Conservation (phyloP, 1,284 basidiomycete genomes). For the Hymenochaete sp. region DNA sequence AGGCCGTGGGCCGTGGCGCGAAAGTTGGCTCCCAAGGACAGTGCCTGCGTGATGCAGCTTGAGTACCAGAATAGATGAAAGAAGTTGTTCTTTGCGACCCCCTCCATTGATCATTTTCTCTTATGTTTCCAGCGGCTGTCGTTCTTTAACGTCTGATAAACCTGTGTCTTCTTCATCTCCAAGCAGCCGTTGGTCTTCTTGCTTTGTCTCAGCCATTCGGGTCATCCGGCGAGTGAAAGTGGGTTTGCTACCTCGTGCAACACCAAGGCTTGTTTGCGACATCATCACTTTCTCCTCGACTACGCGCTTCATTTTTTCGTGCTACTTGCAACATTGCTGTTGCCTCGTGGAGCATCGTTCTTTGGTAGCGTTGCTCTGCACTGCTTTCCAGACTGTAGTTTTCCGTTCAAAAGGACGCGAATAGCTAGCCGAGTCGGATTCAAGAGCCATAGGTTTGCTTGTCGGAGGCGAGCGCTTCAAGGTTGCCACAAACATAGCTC, state of each 20-base stretch:
- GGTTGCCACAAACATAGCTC: too few relatives aligned
- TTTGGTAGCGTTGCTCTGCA: constrained; percentile 13
- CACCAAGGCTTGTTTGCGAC: too few relatives aligned
- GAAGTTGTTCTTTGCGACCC: constrained; percentile 13
- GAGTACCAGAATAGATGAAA: too few relatives aligned
- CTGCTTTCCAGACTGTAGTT: constrained; percentile 11
- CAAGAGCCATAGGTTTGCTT: too few relatives aligned
- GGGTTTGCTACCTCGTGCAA: too few relatives aligned
- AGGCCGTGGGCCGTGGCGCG: too few relatives aligned
- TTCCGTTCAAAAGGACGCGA: constrained; percentile 15
- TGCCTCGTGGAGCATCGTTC: too few relatives aligned
- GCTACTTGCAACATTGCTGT: too few relatives aligned
- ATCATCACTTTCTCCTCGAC: constrained; percentile 3
- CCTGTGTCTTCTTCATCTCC: constrained; percentile 15
- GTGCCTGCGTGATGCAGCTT: too few relatives aligned
- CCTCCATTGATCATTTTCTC: constrained; percentile 7
- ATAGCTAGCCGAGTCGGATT: constrained; percentile 8
- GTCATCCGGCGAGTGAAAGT: constrained; percentile 8
- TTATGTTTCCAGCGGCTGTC: not conserved
- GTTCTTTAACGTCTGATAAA: constrained; percentile 2
- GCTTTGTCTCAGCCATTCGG: constrained; percentile 3
- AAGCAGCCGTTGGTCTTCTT: constrained; percentile 11
- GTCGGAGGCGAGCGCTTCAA: too few relatives aligned
- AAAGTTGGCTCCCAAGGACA: too few relatives aligned
- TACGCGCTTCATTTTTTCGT: constrained; percentile 12